phyloP scores from a whole-genome alignment of 164 flowering plant species.

The Chloranthus sessilifolius region DNA sequence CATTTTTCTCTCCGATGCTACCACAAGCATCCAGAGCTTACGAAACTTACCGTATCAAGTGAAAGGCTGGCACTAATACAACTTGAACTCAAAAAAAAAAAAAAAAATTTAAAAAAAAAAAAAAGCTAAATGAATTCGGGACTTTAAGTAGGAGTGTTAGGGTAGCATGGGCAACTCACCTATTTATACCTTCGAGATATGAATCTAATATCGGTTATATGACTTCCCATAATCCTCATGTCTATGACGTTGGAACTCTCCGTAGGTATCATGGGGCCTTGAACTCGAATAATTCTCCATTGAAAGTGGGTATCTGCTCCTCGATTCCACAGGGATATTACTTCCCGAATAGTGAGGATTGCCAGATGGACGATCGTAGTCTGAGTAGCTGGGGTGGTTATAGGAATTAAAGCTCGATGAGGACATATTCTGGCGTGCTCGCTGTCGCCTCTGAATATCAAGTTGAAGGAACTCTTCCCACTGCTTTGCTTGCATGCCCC shows the following conservation, averaged over 20 bases:
- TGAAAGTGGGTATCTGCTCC: conserved; percentile 48
- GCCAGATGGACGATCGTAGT: conserved; percentile 44
- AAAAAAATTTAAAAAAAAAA: background rate
- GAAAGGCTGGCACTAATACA: too few species aligned
- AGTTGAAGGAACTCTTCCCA: conserved; percentile 90
- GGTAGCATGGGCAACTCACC: conserved; percentile 49
- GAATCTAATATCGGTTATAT: conserved; percentile 57
- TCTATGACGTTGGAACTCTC: conserved; percentile 72
- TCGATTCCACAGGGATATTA: conserved; percentile 45
- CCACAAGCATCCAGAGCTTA: conserved; percentile 7
- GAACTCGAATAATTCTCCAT: conserved; percentile 52
- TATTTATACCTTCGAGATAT: conserved; percentile 3
- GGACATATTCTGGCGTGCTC: conserved; percentile 40
- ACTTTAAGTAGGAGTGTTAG: background rate
- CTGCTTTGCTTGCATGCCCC: conserved; percentile 64
- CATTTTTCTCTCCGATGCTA: background rate
- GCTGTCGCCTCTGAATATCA: conserved; percentile 59
- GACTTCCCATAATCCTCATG: conserved; percentile 66
- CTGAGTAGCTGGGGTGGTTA: conserved; percentile 44
- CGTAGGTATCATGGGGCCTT: conserved; percentile 50
- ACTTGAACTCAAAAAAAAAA: too few species aligned
- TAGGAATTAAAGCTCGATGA: conserved; percentile 51
- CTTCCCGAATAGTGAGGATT: conserved; percentile 45
- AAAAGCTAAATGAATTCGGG: background rate
- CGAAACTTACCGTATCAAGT: too few species aligned